Percentiles rank a stretch among this genome's conserved stretches.
Evolutionary conservation across 2,329 filamentous ascomycete genomes (phyloP).

Genomic region (Fusarium tricinctum): DNA sequence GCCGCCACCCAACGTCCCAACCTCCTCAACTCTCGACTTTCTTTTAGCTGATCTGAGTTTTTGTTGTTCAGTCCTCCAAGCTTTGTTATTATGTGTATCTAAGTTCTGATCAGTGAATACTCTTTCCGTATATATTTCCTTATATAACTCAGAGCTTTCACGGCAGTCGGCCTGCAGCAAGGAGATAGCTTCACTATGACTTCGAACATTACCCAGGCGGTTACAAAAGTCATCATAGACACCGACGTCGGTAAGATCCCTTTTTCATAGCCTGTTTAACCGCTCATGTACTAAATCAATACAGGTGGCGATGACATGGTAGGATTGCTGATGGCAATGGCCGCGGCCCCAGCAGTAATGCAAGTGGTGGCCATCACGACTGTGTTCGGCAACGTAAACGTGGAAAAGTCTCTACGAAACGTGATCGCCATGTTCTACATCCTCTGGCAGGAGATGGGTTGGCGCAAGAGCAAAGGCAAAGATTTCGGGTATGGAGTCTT

Average conservation of each 20-base stretch:
- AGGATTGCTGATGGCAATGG: background rate
- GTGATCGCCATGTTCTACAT: background rate
- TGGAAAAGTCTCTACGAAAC: background rate
- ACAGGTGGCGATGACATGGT: background rate
- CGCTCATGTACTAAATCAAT: background rate
- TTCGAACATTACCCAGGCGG: background rate
- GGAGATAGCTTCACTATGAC: too few species aligned
- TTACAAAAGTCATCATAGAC: background rate
- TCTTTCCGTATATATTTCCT: too few species aligned
- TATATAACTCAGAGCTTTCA: too few species aligned
- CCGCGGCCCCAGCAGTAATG: background rate
- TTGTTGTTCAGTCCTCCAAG: too few species aligned
- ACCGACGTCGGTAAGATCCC: background rate
- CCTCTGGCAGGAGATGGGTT: background rate
- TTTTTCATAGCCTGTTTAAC: background rate
- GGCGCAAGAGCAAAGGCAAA: background rate
- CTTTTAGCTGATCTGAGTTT: too few species aligned
- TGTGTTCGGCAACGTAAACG: constrained; percentile 1
- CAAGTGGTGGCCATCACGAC: background rate
- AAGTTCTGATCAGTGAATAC: too few species aligned
- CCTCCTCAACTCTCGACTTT: too few species aligned
- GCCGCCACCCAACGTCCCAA: too few species aligned
- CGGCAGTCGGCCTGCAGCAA: too few species aligned
- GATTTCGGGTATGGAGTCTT: background rate
- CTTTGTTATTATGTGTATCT: too few species aligned